Base-by-base conservation (phyloP, 1,139 yeast species). In the Blastobotrys illinoisensis region DNA sequence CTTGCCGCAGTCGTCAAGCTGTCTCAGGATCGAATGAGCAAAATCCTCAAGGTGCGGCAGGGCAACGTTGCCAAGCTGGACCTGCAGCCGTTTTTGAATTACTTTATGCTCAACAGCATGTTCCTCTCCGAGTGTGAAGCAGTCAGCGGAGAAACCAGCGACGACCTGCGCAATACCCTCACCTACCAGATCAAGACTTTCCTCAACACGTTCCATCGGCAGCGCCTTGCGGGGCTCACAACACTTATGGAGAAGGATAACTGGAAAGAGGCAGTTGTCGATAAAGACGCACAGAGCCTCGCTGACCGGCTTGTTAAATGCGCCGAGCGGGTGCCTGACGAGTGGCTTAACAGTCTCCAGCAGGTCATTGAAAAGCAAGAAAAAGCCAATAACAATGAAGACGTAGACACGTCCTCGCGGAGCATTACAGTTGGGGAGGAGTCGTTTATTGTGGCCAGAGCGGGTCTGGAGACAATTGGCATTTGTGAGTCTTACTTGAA, bases 61-160 rank as follows among this genome's bases (percentile, higher is more conserved):
- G 90, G 85, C 51, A 82, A 86, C 59, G 83, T 83, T 13, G 80
- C 88, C 0, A 80, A 77, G 47, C 69, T 85, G 40, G 70, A 83
- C 1, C 60, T 63, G 43, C 62, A 46, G 74, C 78, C 76, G 59
- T 89, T 90, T 68, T 68, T 88, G 54, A 75, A 82, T 55, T 78
- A 89, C 51, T 88, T 85, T 68, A 77, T 86, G 2, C 74, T 88
- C 19, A 81, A 85, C 51, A 80, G 85, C 1, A 77, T 85, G 21
- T 91, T 90, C 65, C 74, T 90, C 44, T 81, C 82, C 51, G 96
- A 89, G 66, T 88, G 97, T 68, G 99, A 93, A 68, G 76, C 84
- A 13, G 81, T 91, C 6, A 83, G 89, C 48, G 97, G 97, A 0
- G 84, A 83, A 26, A 79, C 82, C 47, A 78, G 81, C 14, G 78